Evolutionary conservation across 2,329 filamentous ascomycete genomes (phyloP), one percentile per base, ranked within the genome.

Genomic region (Botryosphaeria dothidea): DNA sequence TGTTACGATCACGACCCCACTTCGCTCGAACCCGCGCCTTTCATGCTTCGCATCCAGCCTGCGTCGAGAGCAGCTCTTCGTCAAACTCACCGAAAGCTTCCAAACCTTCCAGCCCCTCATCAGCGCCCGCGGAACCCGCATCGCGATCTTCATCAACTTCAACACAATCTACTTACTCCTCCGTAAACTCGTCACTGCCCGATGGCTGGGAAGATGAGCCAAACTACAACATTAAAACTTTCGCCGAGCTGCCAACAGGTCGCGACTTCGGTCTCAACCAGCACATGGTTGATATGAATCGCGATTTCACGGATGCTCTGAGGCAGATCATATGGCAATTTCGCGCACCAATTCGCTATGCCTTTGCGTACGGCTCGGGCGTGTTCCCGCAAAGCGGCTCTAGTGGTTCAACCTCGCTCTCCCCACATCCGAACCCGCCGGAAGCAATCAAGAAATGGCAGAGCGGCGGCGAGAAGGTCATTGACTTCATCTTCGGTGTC

Each of bases 401-500:
- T 46, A 75, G 75, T 41, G 77, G 81, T 49, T 78, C 80, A 66
- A 78, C 81, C 67, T 81, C 88, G 58, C 82, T 86, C 58, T 87
- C 88, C 21, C 86, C 93, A 25, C 94, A 98, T 74, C 90, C 93
- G 6, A 89, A 93, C 67, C 89, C 94, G 1, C 92, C 93, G 0
- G 83, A 88, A 61, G 92, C 92, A 0, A 89, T 98, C 7, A 83
- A 90, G 69, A 92, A 92, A 70, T 91, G 93, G 69, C 94, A 98
- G 78, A 89, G 92, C 71, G 92, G 92, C 31, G 88, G 89, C 0
- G 92, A 92, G 13, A 97, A 97, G 81, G 96, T 98, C 89, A 96
- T 99, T 68, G 95, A 99, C 79, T 97, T 99, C 76, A 96, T 99
- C 70, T 95, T 99, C 75, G 95, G 94, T 27, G 94, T 98, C 11